These are phyloP conservation scores for Cyclanthera cordifolia DNA, from an alignment of 306 rosid genomes.

Conservation along the genomic window DNA sequence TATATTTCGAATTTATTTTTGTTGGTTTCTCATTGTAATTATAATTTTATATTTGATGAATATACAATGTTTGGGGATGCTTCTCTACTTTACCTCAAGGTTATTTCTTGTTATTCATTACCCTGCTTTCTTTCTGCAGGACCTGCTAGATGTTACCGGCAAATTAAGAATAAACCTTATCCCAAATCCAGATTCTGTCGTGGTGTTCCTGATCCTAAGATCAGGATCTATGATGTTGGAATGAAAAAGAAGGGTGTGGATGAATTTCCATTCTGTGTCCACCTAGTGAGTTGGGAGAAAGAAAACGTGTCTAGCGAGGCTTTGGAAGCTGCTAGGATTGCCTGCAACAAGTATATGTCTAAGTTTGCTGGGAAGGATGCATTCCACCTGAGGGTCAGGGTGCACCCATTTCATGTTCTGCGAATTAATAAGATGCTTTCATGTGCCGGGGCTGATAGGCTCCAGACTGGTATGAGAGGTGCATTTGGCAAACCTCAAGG, in stretches of 20 bases:
- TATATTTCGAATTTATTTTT: background rate
- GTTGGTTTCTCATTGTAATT: background rate
- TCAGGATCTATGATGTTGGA: slow-evolving; percentile 10
- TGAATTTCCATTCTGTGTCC: slow-evolving; percentile 7
- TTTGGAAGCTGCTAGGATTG: slow-evolving; percentile 10
- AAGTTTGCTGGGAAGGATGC: slow-evolving; percentile 11
- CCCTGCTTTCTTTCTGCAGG: background rate
- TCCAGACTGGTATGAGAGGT: slow-evolving; percentile 13
- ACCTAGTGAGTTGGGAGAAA: slow-evolving; percentile 12
- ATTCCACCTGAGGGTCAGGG: slow-evolving; percentile 9
- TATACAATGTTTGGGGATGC: too few species aligned
- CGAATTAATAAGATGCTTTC: slow-evolving; percentile 11
- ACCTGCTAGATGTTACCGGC: slow-evolving; percentile 12
- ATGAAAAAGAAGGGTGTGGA: slow-evolving; percentile 12
- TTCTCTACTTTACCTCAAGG: background rate
- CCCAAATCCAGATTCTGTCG: slow-evolving; percentile 8
- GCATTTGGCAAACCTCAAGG: slow-evolving; percentile 7
- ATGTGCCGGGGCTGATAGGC: slow-evolving; percentile 16
- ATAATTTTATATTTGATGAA: background rate
- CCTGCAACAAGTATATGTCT: slow-evolving; percentile 4
- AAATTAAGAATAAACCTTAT: slow-evolving; percentile 7
- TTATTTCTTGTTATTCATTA: background rate
- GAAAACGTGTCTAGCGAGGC: slow-evolving; percentile 8
- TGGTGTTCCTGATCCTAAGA: slow-evolving; percentile 8
- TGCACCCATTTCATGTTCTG: slow-evolving; percentile 11